Conservation (phyloP, 2,329 filamentous ascomycete genomes). For the Didymella lethalis region DNA sequence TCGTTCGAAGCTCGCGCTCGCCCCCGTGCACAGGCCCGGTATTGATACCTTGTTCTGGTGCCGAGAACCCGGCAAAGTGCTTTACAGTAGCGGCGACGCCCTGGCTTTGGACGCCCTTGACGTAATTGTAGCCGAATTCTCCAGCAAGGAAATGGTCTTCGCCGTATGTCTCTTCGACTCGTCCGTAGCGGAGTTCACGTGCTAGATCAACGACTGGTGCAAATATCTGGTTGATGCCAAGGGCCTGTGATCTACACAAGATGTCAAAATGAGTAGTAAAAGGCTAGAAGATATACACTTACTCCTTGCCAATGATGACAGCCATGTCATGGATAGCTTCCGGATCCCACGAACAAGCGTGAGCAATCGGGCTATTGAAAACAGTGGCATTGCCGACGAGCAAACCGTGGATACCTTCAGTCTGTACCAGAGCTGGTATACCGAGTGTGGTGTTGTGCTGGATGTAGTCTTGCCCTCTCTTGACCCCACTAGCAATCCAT, state of each 20-base stretch:
- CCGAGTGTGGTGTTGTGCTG: conserved; percentile 69
- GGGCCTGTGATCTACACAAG: conserved; percentile 57
- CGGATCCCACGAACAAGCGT: conserved; percentile 75
- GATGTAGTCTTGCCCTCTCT: conserved; percentile 73
- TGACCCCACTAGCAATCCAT: conserved; percentile 69
- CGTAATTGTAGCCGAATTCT: conserved; percentile 69
- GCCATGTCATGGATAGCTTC: conserved; percentile 72
- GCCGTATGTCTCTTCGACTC: conserved; percentile 76
- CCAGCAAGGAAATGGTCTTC: conserved; percentile 74
- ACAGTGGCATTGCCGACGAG: conserved; percentile 76
- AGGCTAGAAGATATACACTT: background rate
- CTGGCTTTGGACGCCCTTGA: conserved; percentile 68
- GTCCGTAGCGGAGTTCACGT: conserved; percentile 73
- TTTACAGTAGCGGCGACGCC: conserved; percentile 77
- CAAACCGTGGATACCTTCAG: conserved; percentile 77
- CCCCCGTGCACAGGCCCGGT: conserved; percentile 67
- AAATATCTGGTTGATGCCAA: conserved; percentile 78
- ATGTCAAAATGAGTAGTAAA: background rate
- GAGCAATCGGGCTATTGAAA: conserved; percentile 78
- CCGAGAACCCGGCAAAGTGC: conserved; percentile 75
- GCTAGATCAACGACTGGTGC: conserved; percentile 75
- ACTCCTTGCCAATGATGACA: conserved; percentile 68
- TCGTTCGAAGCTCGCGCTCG: conserved; percentile 63
- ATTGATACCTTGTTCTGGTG: conserved; percentile 76
- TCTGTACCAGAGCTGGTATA: conserved; percentile 77